phyloP scores from a whole-genome alignment of 2,329 filamentous ascomycete species.

The Seiridium cupressi region DNA sequence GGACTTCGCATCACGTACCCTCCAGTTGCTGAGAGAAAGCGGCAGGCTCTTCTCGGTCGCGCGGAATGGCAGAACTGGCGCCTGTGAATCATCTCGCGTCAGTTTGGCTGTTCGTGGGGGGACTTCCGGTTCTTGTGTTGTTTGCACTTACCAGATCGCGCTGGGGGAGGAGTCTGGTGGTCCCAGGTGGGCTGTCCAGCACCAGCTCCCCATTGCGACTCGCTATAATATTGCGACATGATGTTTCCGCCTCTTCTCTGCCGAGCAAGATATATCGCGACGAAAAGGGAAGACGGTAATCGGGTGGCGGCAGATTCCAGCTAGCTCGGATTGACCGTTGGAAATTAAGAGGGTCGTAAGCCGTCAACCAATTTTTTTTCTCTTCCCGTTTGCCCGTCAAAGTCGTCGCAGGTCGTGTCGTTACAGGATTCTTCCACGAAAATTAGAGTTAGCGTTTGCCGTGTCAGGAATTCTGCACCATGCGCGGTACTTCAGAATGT shows the following conservation, averaged over 20 bases:
- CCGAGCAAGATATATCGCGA: neutral
- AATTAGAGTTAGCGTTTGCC: conserved; percentile 1
- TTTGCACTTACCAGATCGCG: conserved; percentile 62
- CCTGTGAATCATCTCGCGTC: conserved; percentile 44
- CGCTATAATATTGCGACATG: conserved; percentile 34
- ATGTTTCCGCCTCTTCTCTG: neutral
- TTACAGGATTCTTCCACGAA: neutral
- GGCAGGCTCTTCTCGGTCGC: conserved; percentile 72
- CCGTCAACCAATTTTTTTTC: neutral
- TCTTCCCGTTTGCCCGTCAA: neutral
- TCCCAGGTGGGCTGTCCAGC: conserved; percentile 67
- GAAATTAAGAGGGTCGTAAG: neutral
- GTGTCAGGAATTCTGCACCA: neutral
- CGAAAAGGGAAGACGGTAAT: neutral
- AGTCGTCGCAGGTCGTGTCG: neutral
- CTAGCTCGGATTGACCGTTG: neutral
- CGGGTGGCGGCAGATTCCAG: neutral
- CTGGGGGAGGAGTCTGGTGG: conserved; percentile 64
- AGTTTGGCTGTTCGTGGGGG: conserved; percentile 17
- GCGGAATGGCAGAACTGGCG: conserved; percentile 70
- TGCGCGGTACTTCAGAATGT: neutral
- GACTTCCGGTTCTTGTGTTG: neutral
- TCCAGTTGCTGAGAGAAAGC: conserved; percentile 89
- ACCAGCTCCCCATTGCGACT: conserved; percentile 30
- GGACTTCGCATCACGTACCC: conserved; percentile 56